Base-by-base conservation (phyloP, 768 basidiomycete genomes). In the Lanmaoa pseudosensibilis region DNA sequence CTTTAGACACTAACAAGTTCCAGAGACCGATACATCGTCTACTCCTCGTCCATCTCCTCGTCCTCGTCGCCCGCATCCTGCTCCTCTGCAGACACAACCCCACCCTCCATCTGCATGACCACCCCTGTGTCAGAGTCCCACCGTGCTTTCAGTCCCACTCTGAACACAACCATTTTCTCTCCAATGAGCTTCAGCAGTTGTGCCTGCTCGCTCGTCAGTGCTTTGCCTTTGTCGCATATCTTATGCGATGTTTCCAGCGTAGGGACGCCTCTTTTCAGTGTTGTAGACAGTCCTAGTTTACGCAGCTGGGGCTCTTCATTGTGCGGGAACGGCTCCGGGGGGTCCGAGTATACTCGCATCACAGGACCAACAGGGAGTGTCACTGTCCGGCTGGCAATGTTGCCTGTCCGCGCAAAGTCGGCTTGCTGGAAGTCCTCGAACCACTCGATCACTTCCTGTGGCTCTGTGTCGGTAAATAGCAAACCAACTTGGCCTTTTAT, bases 271-370 rank as follows among this genome's bases (percentile, higher is more conserved):
- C 83, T 84, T 55, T 88, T 83, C 80, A 99, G 82, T 32, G 79
- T 82, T 18, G 95, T 98, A 49, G 84, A 78, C 33, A 99, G 75
- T 9, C 97, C 97, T 36, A 98, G 82, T 71, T 91, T 92, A 53
- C 97, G 86, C 50, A 99, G 80, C 69, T 98, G 96, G 21, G 95
- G 94, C 59, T 99, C 97, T 77, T 98, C 94, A 65, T 94, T 94
- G 72, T 98, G 94, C 37, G 97, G 94, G 73, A 98, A 95, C 3
- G 92, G 89, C 62, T 94, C 88, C 38, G 88, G 83, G 0, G 88
- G 90, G 59, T 90, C 87, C 3, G 89, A 87, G 69, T 89, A 80
- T 41, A 80, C 81, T 59, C 84, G 82, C 86, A 94, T 83, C 52
- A 98, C 84, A 21, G 96, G 92, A 36, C 95, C 95, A 56, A 75